These are phyloP conservation scores for Aphanomyces stellatus DNA, from an alignment of 352 stramenopile species.

Conservation along the genomic window DNA sequence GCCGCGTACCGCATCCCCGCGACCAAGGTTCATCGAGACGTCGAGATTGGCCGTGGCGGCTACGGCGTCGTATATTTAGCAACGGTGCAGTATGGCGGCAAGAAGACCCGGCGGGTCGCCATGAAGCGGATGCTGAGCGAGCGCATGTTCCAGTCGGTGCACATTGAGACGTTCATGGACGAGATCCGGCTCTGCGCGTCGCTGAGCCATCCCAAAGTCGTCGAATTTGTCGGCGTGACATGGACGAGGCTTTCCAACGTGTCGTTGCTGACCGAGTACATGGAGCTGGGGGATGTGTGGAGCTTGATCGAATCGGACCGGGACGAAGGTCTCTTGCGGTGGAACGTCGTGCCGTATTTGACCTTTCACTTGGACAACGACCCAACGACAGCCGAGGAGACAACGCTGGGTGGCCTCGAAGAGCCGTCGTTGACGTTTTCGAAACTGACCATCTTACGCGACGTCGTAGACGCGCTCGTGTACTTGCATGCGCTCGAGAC, in stretches of 20 bases:
- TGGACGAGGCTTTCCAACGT: conserved; percentile 2
- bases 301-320: not conserved
- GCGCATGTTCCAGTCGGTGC: not conserved
- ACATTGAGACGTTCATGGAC: not conserved
- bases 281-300: conserved; percentile 34
- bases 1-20: not conserved
- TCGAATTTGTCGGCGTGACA: not conserved
- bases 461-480: not conserved
- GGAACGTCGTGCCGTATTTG: not conserved
- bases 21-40: not conserved
- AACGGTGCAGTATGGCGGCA: not conserved
- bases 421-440: no score
- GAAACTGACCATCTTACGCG: no score
- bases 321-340: not conserved
- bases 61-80: not conserved
- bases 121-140: not conserved
- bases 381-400: not conserved
- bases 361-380: no score
- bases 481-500: not conserved
- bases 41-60: conserved; percentile 23
- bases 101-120: not conserved
- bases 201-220: not conserved
- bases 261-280: conserved; percentile 27
- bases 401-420: no score
- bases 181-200: conserved; percentile 2